These are phyloP conservation scores for Flaveria ramosissima DNA, from an alignment of 129 eudicot genomes.

Conservation along the genomic window DNA sequence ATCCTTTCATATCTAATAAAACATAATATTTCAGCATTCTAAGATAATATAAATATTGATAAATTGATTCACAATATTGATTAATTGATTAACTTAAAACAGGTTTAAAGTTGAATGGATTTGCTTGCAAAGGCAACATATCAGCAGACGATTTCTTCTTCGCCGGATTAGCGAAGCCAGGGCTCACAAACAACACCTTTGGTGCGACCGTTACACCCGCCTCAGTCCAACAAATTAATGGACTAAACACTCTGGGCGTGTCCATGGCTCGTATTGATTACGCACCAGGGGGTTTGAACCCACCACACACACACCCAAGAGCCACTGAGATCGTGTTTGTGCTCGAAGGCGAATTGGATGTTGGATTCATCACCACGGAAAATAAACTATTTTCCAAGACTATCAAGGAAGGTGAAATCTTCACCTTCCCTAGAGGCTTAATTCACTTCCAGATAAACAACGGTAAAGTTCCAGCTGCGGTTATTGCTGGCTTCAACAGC, in stretches of 20 bases:
- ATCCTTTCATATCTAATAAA: too few relatives aligned
- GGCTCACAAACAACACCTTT: slow-evolving; percentile 50
- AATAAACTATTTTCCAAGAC: slow-evolving; percentile 53
- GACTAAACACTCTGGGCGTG: slow-evolving; percentile 80
- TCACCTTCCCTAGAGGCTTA: slow-evolving; percentile 65
- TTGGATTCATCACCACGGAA: slow-evolving; percentile 70
- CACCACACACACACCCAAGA: slow-evolving; percentile 58
- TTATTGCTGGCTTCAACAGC: slow-evolving; percentile 65
- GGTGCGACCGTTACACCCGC: slow-evolving; percentile 63
- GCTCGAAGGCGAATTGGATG: slow-evolving; percentile 63
- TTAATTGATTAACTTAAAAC: background rate
- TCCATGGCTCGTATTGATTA: slow-evolving; percentile 70
- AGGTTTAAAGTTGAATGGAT: slow-evolving; percentile 64
- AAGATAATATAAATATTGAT: background rate
- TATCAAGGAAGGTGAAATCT: slow-evolving; percentile 60
- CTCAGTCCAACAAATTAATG: slow-evolving; percentile 53
- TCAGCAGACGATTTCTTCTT: slow-evolving; percentile 66
- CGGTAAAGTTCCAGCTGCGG: slow-evolving; percentile 52
- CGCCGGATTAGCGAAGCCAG: slow-evolving; percentile 51
- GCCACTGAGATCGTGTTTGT: slow-evolving; percentile 79
- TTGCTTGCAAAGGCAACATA: slow-evolving; percentile 51
- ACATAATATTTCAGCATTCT: background rate
- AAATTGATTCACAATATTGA: background rate
- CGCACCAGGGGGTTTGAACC: slow-evolving; percentile 60
- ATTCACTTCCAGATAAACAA: slow-evolving; percentile 75